Evolutionary conservation across 805 yeast species (phyloP).

Genomic region (Wickerhamomyces xylosicus): DNA sequence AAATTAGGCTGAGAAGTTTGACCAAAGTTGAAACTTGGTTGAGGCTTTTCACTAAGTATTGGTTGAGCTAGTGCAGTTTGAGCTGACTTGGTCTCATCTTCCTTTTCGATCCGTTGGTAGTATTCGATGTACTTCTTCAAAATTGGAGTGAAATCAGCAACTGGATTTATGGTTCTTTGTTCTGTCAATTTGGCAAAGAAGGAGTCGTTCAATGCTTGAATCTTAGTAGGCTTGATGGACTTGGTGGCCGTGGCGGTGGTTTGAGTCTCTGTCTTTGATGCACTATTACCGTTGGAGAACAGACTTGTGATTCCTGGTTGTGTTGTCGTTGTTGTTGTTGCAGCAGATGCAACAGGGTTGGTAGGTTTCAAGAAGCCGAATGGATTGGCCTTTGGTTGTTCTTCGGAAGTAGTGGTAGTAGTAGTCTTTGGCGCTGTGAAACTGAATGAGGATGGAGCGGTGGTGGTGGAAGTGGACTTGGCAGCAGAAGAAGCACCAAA

Average conservation of each 20-base stretch:
- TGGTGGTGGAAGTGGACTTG: not conserved
- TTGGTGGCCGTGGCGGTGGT: conserved; percentile 4
- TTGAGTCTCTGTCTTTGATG: not conserved
- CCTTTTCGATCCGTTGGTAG: conserved; percentile 28
- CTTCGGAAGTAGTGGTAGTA: conserved; percentile 1
- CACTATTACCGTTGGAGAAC: conserved; percentile 1
- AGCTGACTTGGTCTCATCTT: conserved; percentile 11
- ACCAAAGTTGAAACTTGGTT: conserved; percentile 10
- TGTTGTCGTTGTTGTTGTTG: conserved; percentile 1
- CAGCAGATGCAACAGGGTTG: conserved; percentile 1
- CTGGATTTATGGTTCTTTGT: conserved; percentile 31
- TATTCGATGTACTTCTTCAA: conserved; percentile 51
- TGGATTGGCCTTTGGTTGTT: conserved; percentile 8
- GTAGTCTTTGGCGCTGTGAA: conserved; percentile 3
- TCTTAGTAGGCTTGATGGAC: conserved; percentile 29
- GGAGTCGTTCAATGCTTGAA: conserved; percentile 56
- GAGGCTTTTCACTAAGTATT: conserved; percentile 11
- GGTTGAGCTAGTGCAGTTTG: conserved; percentile 6
- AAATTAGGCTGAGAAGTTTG: conserved; percentile 5
- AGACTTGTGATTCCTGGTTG: conserved; percentile 4
- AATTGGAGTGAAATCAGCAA: conserved; percentile 45
- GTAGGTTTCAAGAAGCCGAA: conserved; percentile 7
- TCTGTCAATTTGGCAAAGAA: conserved; percentile 40
- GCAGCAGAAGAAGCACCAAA: not conserved
- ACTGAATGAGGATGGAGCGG: conserved; percentile 4